phyloP scores from a whole-genome alignment of 2,329 filamentous ascomycete species.

The Exophiala lecanii-corni region DNA sequence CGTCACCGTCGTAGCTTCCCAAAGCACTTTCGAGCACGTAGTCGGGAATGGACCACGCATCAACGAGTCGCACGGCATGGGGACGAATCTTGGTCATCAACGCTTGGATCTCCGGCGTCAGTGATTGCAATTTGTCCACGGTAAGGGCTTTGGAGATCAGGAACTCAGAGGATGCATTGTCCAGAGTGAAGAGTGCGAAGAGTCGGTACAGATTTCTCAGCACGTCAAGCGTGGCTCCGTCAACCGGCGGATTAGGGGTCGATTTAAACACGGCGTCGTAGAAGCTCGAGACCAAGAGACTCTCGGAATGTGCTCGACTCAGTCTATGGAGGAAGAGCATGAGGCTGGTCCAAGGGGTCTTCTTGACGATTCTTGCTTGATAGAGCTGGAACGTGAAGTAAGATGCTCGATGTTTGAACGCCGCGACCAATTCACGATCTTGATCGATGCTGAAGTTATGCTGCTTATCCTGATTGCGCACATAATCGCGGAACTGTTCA shows the following conservation, averaged over 20 bases:
- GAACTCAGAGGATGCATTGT: conserved; percentile 43
- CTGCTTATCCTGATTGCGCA: conserved; percentile 27
- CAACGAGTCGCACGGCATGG: conserved; percentile 49
- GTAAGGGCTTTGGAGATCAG: conserved; percentile 40
- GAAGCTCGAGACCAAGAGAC: conserved; percentile 46
- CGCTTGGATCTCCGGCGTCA: conserved; percentile 40
- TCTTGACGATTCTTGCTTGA: conserved; percentile 41
- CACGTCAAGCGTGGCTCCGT: conserved; percentile 28
- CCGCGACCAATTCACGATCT: conserved; percentile 39
- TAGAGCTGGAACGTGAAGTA: conserved; percentile 39
- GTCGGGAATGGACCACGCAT: conserved; percentile 51
- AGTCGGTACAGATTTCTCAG: conserved; percentile 44
- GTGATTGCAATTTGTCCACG: conserved; percentile 36
- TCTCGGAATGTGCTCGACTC: conserved; percentile 44
- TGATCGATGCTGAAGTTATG: conserved; percentile 29
- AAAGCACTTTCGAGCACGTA: conserved; percentile 50
- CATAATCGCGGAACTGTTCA: conserved; percentile 34
- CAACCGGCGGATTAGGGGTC: conserved; percentile 27
- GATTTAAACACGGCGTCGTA: conserved; percentile 34
- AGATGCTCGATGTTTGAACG: conserved; percentile 44
- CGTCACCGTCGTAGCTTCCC: conserved; percentile 48
- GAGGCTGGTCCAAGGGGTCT: conserved; percentile 46
- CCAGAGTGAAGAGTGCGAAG: conserved; percentile 46
- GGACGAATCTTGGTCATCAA: conserved; percentile 47
- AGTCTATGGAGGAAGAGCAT: conserved; percentile 32